Percentiles rank a stretch among this genome's conserved stretches.
Evolutionary conservation across 2,329 filamentous ascomycete genomes (phyloP).

Genomic region (Lanzia echinophila): DNA sequence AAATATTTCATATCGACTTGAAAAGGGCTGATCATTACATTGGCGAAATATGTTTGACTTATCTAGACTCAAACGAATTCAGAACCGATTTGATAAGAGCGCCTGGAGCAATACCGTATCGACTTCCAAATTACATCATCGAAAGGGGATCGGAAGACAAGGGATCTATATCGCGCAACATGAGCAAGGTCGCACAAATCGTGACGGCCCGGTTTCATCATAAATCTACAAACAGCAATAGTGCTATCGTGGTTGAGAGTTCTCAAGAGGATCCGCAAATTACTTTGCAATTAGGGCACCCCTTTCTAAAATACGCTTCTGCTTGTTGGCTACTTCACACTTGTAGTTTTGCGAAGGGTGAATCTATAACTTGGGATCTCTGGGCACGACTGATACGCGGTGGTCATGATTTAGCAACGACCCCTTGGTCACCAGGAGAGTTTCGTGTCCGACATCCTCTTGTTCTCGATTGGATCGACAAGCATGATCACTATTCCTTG

Average conservation of each 20-base stretch:
- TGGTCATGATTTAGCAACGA: not conserved
- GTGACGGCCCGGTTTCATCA: too few species aligned
- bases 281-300: not conserved
- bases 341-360: not conserved
- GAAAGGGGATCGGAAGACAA: conserved; percentile 2
- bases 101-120: conserved; percentile 5
- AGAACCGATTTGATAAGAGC: conserved; percentile 25
- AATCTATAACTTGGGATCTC: not conserved
- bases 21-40: conserved; percentile 26
- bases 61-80: conserved; percentile 36
- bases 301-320: not conserved
- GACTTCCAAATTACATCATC: conserved; percentile 10
- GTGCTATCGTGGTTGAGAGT: too few species aligned
- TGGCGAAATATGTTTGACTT: conserved; percentile 35
- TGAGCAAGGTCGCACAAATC: not conserved
- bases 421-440: not conserved
- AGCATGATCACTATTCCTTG: too few species aligned
- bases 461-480: too few species aligned
- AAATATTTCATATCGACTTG: conserved; percentile 24
- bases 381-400: not conserved
- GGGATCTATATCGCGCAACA: not conserved
- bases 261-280: too few species aligned
- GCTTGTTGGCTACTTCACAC: not conserved
- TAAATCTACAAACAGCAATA: too few species aligned
- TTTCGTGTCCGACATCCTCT: not conserved